phyloP scores from a whole-genome alignment of 345 rosid species.

The Brassica cretica region DNA sequence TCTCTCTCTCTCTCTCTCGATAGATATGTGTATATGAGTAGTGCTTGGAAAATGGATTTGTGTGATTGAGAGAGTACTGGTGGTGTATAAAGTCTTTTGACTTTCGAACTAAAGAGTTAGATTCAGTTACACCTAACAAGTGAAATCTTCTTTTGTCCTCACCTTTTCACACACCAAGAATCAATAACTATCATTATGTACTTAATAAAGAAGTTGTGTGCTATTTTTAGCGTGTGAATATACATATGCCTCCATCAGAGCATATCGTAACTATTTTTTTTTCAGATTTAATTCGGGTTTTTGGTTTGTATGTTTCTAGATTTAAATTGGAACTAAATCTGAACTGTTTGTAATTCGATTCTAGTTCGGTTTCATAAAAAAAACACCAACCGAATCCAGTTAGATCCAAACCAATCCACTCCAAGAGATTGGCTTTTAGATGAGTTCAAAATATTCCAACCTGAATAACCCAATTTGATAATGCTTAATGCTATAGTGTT shows the following conservation, averaged over 20 bases:
- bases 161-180: slow-evolving; percentile 23
- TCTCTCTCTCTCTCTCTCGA: neutral
- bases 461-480: neutral
- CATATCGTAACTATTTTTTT: neutral
- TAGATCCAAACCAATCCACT: neutral
- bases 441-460: neutral
- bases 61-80: slow-evolving; percentile 9
- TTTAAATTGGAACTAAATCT: too few relatives aligned
- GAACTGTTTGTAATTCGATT: too few relatives aligned
- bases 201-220: neutral
- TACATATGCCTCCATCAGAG: neutral
- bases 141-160: slow-evolving; percentile 20
- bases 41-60: neutral
- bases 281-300: too few relatives aligned
- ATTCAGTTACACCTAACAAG: slow-evolving; percentile 23
- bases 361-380: too few relatives aligned
- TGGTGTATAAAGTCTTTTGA: slow-evolving; percentile 13
- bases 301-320: too few relatives aligned
- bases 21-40: neutral
- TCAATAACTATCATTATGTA: slow-evolving; percentile 2
- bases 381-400: neutral
- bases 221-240: neutral
- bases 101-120: slow-evolving; percentile 12
- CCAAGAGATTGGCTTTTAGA: neutral
- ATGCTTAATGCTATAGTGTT: neutral